Evolutionary conservation across 1,139 yeast species (phyloP).

Genomic region (Saccharomyces uvarum): DNA sequence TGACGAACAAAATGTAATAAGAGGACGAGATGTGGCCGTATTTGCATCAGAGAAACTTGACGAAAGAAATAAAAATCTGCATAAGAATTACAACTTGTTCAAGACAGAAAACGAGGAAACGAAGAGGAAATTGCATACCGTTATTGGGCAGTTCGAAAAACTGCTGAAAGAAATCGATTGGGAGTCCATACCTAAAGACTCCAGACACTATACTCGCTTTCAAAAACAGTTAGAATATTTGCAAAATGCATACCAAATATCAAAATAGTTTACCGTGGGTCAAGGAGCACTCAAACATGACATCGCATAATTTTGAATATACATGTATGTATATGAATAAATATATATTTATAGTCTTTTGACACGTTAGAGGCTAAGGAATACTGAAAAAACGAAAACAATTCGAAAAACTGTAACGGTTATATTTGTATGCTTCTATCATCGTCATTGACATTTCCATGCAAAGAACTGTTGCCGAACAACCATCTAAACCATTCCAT

Average conservation of each 20-base stretch:
- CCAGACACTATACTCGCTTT: constrained; percentile 11
- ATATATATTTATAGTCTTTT: not conserved
- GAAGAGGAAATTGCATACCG: constrained; percentile 11
- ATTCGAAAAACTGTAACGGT: not conserved
- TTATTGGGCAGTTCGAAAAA: constrained; percentile 13
- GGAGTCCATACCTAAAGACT: constrained; percentile 15
- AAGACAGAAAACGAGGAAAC: constrained; percentile 8
- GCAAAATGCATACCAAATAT: constrained; percentile 13
- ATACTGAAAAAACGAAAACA: too few relatives aligned
- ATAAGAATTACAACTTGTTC: constrained; percentile 9
- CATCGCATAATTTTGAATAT: not conserved
- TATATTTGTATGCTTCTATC: not conserved
- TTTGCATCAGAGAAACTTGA: constrained; percentile 15
- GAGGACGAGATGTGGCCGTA: constrained; percentile 12
- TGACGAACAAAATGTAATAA: constrained; percentile 3
- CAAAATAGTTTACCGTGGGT: not conserved
- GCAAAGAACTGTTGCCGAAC: constrained; percentile 6
- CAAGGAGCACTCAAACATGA: not conserved
- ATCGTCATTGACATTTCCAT: not conserved
- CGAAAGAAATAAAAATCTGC: constrained; percentile 10
- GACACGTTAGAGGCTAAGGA: too few relatives aligned
- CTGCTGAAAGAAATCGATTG: constrained; percentile 18
- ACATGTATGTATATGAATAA: not conserved
- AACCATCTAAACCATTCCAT: constrained; percentile 18
- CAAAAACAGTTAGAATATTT: constrained; percentile 9